phyloP scores from a whole-genome alignment of 2,329 filamentous ascomycete genomes.

The Trichophyton simii region DNA sequence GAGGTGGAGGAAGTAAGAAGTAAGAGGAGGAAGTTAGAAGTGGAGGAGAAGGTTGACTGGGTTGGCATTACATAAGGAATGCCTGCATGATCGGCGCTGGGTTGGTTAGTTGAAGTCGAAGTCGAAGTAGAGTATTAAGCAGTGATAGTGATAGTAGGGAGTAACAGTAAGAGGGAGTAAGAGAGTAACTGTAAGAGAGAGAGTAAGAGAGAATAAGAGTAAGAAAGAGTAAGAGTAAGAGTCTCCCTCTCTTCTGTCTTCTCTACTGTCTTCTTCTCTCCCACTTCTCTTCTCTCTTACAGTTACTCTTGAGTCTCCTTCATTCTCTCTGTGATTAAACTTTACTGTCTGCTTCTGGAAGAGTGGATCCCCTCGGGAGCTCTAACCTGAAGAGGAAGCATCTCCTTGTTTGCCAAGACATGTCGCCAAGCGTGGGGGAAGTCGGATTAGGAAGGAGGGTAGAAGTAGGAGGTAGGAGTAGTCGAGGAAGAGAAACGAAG shows the following conservation, averaged over 20 bases:
- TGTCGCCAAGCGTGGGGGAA: not conserved
- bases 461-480: not conserved
- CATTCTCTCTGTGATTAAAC: not conserved
- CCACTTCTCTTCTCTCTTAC: slow-evolving; percentile 11
- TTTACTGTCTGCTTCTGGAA: not conserved
- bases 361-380: not conserved
- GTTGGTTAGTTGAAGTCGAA: too few relatives aligned
- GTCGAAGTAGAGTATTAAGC: not conserved
- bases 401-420: not conserved
- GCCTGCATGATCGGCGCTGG: not conserved
- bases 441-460: slow-evolving; percentile 1
- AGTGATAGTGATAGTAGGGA: too few relatives aligned
- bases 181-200: too few relatives aligned
- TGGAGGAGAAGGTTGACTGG: not conserved
- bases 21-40: not conserved
- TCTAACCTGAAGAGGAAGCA: not conserved
- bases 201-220: not conserved
- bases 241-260: not conserved
- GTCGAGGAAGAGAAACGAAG: not conserved
- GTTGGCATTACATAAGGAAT: not conserved
- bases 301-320: slow-evolving; percentile 7
- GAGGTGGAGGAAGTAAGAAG: not conserved
- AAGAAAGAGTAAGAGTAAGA: too few relatives aligned
- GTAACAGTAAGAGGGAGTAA: not conserved
- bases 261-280: not conserved